Base-by-base conservation (phyloP, 192 early-diverging fungal species). In the Linnemannia zychae region DNA sequence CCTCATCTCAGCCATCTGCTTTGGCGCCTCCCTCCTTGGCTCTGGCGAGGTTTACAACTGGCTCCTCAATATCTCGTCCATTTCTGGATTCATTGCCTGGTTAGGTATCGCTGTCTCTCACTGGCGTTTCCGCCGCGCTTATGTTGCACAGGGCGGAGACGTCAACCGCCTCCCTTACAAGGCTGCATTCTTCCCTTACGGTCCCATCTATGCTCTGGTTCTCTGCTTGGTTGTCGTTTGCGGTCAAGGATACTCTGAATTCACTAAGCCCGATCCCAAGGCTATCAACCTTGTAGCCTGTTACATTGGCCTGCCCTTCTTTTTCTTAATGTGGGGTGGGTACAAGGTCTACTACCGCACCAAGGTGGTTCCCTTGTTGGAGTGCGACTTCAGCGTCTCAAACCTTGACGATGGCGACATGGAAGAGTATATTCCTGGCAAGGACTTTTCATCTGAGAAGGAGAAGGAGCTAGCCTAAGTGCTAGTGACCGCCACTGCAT, bases 1-100 rank as follows among this genome's bases (percentile, higher is more conserved):
- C 11, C 24, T 80, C 20, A 82, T 95, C 77, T 93, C 92, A 34
- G 74, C 87, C 73, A 48, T 93, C 15, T 90, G 89, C n/a, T 88
- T 95, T 66, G 72, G 93, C 22, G 88, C 88, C 5, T 77, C 88
- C 16, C 74, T 93, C 17, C 89, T 90, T 34, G 90, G 88, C 33
- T 79, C 86, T 75, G 87, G 83, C 57, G 85, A 79, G 33, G 88
- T 95, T 11, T 96, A 96, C 66, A 86, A 81, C 16, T 94, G 91
- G 83, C 76, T 94, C n/a, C 73, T 94, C 71, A 93, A 90, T 50
- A 76, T 94, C 11, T 91, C 94, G 5, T 92, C 95, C 18, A 92
- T 98, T 18, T 88, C 94, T 0, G 94, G 95, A 4, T 92, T 97
- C 66, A 86, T 94, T 44, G 93, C 94, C 73, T 98, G 97, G 96